Percentiles rank a stretch among this genome's conserved stretches.
Conservation (phyloP, 805 yeast species). For the Sungouiozyma ichnusensis region DNA sequence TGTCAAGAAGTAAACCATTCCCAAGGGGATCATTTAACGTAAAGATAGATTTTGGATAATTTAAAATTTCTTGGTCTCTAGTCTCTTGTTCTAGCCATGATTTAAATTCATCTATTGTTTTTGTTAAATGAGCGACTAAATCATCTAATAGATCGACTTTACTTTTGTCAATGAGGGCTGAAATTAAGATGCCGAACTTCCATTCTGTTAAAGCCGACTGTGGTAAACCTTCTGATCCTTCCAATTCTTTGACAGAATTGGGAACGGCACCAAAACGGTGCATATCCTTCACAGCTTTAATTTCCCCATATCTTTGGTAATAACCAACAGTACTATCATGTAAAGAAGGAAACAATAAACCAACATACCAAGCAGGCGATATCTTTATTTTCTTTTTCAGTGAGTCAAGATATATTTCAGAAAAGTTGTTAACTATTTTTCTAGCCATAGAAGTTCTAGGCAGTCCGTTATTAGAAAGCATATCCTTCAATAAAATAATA, state of each 20-base stretch:
- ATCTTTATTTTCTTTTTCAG: conserved; percentile 37
- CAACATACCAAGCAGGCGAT: conserved; percentile 48
- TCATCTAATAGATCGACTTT: conserved; percentile 15
- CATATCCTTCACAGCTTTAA: conserved; percentile 21
- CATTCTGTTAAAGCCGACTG: conserved; percentile 14
- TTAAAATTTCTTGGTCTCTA: conserved; percentile 5
- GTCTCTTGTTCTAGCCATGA: conserved; percentile 10
- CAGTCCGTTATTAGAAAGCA: conserved; percentile 43
- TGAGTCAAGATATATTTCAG: conserved; percentile 53
- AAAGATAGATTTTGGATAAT: conserved; percentile 12
- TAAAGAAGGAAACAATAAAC: conserved; percentile 54
- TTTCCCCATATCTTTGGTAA: conserved; percentile 34
- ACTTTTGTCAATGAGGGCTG: conserved; percentile 26
- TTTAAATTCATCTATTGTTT: conserved; percentile 10
- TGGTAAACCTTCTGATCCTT: conserved; percentile 17
- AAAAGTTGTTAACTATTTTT: conserved; percentile 53
- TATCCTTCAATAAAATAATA: conserved; percentile 44
- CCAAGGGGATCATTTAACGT: conserved; percentile 1
- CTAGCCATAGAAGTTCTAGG: conserved; percentile 38
- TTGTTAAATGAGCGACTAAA: conserved; percentile 13
- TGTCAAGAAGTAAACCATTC: conserved; percentile 13
- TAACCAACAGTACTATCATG: conserved; percentile 37
- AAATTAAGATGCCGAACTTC: conserved; percentile 25
- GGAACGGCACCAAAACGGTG: conserved; percentile 13
- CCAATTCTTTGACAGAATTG: conserved; percentile 17